Evolutionary conservation across 192 early-diverging fungal species (phyloP), one percentile per base, ranked within the genome.

Genomic region (Mortierella alpina): DNA sequence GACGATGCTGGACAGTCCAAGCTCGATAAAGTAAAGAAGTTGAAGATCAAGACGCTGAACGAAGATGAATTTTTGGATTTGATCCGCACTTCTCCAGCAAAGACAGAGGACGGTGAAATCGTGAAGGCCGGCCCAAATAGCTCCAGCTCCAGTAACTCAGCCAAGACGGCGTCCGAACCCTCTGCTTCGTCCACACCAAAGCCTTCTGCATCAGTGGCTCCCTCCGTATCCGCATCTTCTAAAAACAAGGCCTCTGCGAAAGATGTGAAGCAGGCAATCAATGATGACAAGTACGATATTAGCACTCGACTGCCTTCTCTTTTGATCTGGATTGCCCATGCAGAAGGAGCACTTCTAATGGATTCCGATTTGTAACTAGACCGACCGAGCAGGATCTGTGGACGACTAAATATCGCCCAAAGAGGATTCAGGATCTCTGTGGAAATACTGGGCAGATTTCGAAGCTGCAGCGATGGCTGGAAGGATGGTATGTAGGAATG

Each of bases 341-440:
- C 1, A 31, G 1, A 2, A 31, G 31, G 31, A 31, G 31, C 31
- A 31, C 31, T 31, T 31, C 31, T 31, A 31, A 31, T 31, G 31
- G 31, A 31, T 1, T 31, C 3, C 31, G 31, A 17, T 46, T 14
- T 8, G 8, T 22, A 13, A 13, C 0, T 63, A 72, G 77, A 7
- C 59, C 70, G 13, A 23, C 49, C 2, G 50, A 80, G 48, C 57
- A 65, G 53, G 77, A 89, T 60, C 81, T 98, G 23, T 99, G 98
- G 98, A 96, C 95, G 0, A 95, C 96, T 45, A 99, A 97, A 83
- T 98, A 97, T 85, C 91, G 90, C 72, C 98, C 98, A 0, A 89
- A 79, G 59, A 84, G 79, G 54, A 86, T 94, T 18, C 82, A 86
- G 14, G 96, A 99, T 14, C 82, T 99, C 45, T 92, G 95, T 73